Conservation (phyloP, 129 eudicot species). For the Smallanthus sonchifolius region DNA sequence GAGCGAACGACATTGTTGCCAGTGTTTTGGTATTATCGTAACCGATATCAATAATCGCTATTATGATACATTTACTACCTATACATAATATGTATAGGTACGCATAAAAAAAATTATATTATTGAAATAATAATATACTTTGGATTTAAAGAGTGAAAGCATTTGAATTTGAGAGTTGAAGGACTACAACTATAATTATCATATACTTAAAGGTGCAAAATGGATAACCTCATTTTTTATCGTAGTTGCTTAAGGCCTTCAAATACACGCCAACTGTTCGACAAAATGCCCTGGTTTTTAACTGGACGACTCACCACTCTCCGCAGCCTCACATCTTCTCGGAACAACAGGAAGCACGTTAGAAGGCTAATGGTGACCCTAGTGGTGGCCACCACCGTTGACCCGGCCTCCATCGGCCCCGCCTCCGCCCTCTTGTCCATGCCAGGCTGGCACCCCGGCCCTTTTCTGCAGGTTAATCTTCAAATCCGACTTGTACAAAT, state of each 20-base stretch:
- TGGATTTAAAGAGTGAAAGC: no score
- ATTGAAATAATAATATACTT: no score
- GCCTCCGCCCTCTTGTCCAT: conserved; percentile 72
- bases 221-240: not conserved
- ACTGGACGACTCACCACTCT: conserved; percentile 9
- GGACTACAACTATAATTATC: not conserved
- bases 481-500: not conserved
- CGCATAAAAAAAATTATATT: no score
- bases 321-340: conserved; percentile 13
- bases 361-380: conserved; percentile 52
- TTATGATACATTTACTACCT: no score
- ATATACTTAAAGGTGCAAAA: no score
- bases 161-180: no score
- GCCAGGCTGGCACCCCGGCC: conserved; percentile 84
- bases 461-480: conserved; percentile 42
- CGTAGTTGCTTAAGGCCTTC: not conserved
- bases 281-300: conserved; percentile 12
- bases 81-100: no score
- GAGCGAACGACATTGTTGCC: no score
- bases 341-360: conserved; percentile 8
- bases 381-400: conserved; percentile 66
- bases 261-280: not conserved
- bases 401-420: conserved; percentile 76
- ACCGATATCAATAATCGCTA: no score
- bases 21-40: no score